A percentile compares a stretch with the other conserved stretches of the same genome.
These are phyloP conservation scores for Cucumis hystrix DNA, from an alignment of 306 rosid genomes.

Conservation along the genomic window DNA sequence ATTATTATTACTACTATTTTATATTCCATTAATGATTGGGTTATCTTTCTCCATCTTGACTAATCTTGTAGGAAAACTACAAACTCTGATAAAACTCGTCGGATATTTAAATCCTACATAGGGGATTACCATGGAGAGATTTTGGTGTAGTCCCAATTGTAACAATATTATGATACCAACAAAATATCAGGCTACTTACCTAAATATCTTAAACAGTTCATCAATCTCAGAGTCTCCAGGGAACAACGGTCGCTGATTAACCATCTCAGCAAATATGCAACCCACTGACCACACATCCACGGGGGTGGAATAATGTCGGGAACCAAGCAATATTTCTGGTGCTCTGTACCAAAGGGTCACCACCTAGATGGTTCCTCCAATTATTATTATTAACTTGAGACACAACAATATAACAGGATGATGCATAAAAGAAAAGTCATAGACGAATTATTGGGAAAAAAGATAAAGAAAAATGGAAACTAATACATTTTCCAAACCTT, in stretches of 20 bases:
- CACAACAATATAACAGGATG: not conserved
- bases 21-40: not conserved
- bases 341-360: conserved; percentile 99
- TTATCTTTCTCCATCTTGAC: not conserved
- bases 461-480: not conserved
- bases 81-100: not conserved
- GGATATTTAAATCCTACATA: not conserved
- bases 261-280: conserved; percentile 99
- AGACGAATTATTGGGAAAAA: not conserved
- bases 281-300: conserved; percentile 99
- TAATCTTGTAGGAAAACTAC: not conserved
- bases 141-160: not conserved
- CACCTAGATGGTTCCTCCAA: conserved; percentile 40
- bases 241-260: conserved; percentile 79
- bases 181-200: conserved; percentile 27
- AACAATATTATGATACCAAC: not conserved
- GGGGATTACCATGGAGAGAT: not conserved
- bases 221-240: conserved; percentile 99
- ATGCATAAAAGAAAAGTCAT: not conserved
- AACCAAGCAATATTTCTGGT: conserved; percentile 96
- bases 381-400: conserved; percentile 6
- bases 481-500: not conserved
- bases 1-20: not conserved
- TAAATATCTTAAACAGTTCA: conserved; percentile 90
- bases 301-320: conserved; percentile 96